Evolutionary conservation across 106 monocot genomes (phyloP).

Genomic region (Narthecium ossifragum): DNA sequence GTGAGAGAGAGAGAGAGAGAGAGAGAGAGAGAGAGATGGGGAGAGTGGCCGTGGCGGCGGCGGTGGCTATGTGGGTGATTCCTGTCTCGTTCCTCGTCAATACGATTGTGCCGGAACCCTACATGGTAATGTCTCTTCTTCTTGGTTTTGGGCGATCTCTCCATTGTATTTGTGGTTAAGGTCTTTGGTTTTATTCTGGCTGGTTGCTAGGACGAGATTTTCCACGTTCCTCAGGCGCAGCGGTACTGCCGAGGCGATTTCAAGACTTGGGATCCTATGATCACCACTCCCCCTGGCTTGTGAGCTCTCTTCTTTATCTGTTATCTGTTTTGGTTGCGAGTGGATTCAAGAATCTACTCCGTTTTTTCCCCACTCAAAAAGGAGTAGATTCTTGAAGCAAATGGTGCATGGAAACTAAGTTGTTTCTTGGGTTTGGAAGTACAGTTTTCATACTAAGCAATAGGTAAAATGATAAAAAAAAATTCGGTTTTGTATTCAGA

Average conservation of each 20-base stretch:
- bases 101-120: constrained; percentile 65
- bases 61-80: constrained; percentile 58
- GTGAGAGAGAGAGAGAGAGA: background rate
- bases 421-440: too few species aligned
- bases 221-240: constrained; percentile 86
- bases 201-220: constrained; percentile 77
- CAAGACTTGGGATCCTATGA: constrained; percentile 94
- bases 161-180: background rate
- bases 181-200: constrained; percentile 13
- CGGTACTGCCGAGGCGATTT: constrained; percentile 75
- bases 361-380: too few species aligned
- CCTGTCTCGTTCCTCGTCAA: constrained; percentile 66
- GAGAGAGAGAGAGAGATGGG: constrained; percentile 40
- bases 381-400: too few species aligned
- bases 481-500: too few species aligned
- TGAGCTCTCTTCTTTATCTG: constrained; percentile 17
- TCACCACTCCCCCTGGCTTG: constrained; percentile 97
- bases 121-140: constrained; percentile 52
- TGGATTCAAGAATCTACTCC: too few species aligned
- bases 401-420: too few species aligned
- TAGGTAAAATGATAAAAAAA: too few species aligned
- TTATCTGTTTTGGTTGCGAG: too few species aligned
- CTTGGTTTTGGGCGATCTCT: background rate
- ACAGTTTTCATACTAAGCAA: too few species aligned
- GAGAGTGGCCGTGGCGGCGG: constrained; percentile 33